Evolutionary conservation across 1,284 basidiomycete genomes (phyloP).

Genomic region (Malassezia cuniculi): DNA sequence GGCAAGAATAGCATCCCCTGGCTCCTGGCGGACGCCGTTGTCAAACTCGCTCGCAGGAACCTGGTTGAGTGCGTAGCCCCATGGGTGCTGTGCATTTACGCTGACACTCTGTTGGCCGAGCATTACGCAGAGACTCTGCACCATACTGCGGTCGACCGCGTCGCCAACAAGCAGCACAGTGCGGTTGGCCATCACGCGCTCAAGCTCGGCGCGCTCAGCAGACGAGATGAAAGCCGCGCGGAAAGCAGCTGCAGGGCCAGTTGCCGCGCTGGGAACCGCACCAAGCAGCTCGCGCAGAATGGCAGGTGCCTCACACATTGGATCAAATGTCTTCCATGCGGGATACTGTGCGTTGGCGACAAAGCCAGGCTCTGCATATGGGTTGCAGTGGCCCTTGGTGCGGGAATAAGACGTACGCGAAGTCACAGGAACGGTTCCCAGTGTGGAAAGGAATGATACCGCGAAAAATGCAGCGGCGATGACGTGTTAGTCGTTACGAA

Average conservation of each 20-base stretch:
- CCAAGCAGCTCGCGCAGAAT: conserved; percentile 7
- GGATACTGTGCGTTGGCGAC: conserved; percentile 9
- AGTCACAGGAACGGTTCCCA: conserved; percentile 4
- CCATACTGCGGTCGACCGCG: conserved; percentile 43
- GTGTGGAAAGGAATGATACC: conserved; percentile 4
- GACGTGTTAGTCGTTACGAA: conserved; percentile 1
- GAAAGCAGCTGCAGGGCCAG: neutral
- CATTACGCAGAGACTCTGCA: conserved; percentile 45
- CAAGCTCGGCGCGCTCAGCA: conserved; percentile 1
- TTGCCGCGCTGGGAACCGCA: neutral
- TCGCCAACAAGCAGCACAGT: conserved; percentile 47
- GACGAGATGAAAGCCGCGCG: conserved; percentile 1
- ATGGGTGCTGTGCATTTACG: conserved; percentile 40
- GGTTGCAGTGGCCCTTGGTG: conserved; percentile 1
- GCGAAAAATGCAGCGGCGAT: conserved; percentile 6
- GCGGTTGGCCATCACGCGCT: conserved; percentile 22
- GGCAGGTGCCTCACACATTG: conserved; percentile 2
- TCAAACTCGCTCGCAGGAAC: conserved; percentile 22
- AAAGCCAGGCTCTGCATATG: conserved; percentile 6
- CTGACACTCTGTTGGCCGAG: conserved; percentile 38
- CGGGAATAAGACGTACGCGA: neutral
- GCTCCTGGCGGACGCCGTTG: conserved; percentile 12
- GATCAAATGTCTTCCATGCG: conserved; percentile 10
- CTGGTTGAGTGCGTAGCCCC: conserved; percentile 24
- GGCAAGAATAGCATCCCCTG: conserved; percentile 38